These are phyloP conservation scores for Leccinellum rugosiceps DNA, from an alignment of 768 basidiomycete genomes.

Conservation along the genomic window DNA sequence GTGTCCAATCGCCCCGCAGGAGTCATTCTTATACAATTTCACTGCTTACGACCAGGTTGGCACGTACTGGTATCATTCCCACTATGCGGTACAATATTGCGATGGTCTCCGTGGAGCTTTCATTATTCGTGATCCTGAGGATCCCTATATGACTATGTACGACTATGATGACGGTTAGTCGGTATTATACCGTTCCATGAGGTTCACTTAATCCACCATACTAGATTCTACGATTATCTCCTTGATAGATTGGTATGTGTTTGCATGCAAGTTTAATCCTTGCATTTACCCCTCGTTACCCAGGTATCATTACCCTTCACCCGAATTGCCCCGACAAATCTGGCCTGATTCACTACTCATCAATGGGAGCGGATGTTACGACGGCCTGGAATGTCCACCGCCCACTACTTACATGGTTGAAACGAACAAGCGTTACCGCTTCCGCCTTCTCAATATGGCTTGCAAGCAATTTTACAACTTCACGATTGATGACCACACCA, in stretches of 20 bases:
- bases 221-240: background rate
- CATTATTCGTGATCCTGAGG: conserved; percentile 12
- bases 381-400: conserved; percentile 18
- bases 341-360: conserved; percentile 36
- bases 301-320: conserved; percentile 20
- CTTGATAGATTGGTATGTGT: background rate
- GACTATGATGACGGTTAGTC: conserved; percentile 23
- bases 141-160: conserved; percentile 16
- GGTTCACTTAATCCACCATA: background rate
- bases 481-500: conserved; percentile 23
- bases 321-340: conserved; percentile 4
- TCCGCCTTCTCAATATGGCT: conserved; percentile 36
- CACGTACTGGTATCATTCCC: conserved; percentile 38
- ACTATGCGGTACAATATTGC: conserved; percentile 18
- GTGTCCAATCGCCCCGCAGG: conserved; percentile 36
- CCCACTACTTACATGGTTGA: conserved; percentile 34
- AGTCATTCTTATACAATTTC: conserved; percentile 39
- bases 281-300: background rate
- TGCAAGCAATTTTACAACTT: conserved; percentile 33
- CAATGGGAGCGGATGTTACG: conserved; percentile 38
- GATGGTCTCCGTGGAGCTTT: conserved; percentile 40
- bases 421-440: conserved; percentile 35
- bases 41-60: conserved; percentile 30
- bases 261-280: background rate
- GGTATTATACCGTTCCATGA: background rate